Percentiles rank a stretch among this genome's conserved stretches.
Evolutionary conservation across 345 rosid species (phyloP).

Genomic region (Raphanus sativus): DNA sequence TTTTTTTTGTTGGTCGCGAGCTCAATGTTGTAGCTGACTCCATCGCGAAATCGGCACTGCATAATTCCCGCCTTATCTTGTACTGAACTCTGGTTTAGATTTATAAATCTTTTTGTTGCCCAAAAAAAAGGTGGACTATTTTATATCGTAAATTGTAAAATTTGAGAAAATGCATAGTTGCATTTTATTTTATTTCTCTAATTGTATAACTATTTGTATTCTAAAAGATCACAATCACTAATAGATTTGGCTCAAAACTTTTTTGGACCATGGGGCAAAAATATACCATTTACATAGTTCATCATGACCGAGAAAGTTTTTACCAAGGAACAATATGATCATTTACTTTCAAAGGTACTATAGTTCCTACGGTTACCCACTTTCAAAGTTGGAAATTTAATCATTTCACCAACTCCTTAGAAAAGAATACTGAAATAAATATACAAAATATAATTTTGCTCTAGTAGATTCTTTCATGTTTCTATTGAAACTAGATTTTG

Average conservation of each 20-base stretch:
- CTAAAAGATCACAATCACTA: not conserved
- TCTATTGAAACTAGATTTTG: not conserved
- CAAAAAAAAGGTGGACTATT: not conserved
- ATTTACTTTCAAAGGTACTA: not conserved
- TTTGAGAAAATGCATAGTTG: not conserved
- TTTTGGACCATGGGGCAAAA: not conserved
- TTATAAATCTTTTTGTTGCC: no score
- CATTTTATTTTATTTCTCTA: not conserved
- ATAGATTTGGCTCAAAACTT: not conserved
- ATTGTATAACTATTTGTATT: not conserved
- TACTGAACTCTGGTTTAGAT: no score
- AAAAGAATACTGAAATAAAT: no score
- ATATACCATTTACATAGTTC: not conserved
- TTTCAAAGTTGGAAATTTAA: not conserved
- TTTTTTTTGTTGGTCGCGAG: no score
- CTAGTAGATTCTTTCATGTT: not conserved
- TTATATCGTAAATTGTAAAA: not conserved
- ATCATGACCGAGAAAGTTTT: not conserved
- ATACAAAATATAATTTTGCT: no score
- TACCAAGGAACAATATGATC: not conserved
- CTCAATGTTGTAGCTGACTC: no score
- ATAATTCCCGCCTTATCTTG: no score
- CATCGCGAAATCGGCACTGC: no score
- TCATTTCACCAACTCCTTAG: not conserved
- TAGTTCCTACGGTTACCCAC: not conserved